A percentile compares a stretch with the other conserved stretches of the same genome.
phyloP scores from a whole-genome alignment of 148 eudicot genomes.

The Cornus kousa region DNA sequence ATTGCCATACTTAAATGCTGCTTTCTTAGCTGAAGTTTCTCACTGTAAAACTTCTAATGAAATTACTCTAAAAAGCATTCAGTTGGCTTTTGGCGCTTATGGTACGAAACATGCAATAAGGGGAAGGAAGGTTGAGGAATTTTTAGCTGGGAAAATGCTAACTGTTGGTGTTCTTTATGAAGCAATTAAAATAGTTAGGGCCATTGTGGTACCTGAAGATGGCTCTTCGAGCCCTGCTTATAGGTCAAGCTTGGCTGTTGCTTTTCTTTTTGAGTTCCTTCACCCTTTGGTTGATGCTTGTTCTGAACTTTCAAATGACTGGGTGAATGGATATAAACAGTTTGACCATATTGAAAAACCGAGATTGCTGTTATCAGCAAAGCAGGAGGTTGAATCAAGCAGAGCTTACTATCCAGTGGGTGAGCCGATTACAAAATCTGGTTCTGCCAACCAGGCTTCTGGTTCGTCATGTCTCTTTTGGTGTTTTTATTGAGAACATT shows the following conservation, averaged over 20 bases:
- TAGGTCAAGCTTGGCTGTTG: slow-evolving; percentile 73
- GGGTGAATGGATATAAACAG: slow-evolving; percentile 22
- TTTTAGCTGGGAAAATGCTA: slow-evolving; percentile 49
- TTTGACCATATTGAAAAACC: background rate
- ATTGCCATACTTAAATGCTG: slow-evolving; percentile 77
- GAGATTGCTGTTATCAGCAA: slow-evolving; percentile 51
- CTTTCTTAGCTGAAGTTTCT: slow-evolving; percentile 68
- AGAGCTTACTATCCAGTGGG: slow-evolving; percentile 72
- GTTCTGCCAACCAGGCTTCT: slow-evolving; percentile 88
- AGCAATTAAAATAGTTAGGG: slow-evolving; percentile 53
- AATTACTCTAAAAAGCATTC: slow-evolving; percentile 39
- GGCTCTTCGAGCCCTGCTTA: slow-evolving; percentile 58
- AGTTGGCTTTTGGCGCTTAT: slow-evolving; percentile 77
- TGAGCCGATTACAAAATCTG: slow-evolving; percentile 61
- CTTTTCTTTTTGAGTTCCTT: slow-evolving; percentile 76
- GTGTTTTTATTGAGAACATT: background rate
- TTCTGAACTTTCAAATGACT: slow-evolving; percentile 12
- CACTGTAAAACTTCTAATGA: slow-evolving; percentile 24
- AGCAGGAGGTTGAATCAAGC: slow-evolving; percentile 60
- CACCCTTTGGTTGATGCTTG: slow-evolving; percentile 28
- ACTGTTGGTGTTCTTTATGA: slow-evolving; percentile 41
- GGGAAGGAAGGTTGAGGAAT: slow-evolving; percentile 62
- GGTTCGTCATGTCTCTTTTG: slow-evolving; percentile 41
- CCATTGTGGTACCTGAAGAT: slow-evolving; percentile 55
- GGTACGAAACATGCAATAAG: slow-evolving; percentile 72